phyloP scores from a whole-genome alignment of 2,329 filamentous ascomycete genomes.

The Teratosphaeriaceae sp. region DNA sequence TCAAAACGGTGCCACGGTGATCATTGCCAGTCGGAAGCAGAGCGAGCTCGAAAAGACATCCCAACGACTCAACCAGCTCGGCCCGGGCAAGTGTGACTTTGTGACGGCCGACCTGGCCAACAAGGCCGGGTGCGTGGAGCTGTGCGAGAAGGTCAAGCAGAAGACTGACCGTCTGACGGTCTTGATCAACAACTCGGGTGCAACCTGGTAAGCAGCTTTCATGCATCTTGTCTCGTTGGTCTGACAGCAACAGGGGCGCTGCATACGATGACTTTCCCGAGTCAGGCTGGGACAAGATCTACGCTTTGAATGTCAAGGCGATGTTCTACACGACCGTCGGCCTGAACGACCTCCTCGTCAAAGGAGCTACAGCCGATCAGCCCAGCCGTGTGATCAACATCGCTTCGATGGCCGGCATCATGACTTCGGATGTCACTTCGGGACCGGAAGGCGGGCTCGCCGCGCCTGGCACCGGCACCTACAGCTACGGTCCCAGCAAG shows the following conservation, averaged over 20 bases:
- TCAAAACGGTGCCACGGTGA: constrained; percentile 34
- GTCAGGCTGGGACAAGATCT: constrained; percentile 50
- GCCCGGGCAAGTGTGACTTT: constrained; percentile 41
- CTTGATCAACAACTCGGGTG: constrained; percentile 42
- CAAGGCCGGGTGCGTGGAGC: constrained; percentile 36
- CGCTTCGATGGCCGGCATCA: constrained; percentile 38
- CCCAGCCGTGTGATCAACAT: constrained; percentile 43
- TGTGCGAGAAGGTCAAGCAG: constrained; percentile 38
- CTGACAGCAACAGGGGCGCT: constrained; percentile 33
- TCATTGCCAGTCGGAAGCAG: constrained; percentile 40
- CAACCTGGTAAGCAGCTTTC: constrained; percentile 25
- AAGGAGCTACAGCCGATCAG: constrained; percentile 33
- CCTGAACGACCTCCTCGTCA: constrained; percentile 38
- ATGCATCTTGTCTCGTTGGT: background rate
- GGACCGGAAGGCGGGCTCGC: constrained; percentile 44
- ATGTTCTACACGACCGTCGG: constrained; percentile 43
- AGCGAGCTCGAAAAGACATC: constrained; percentile 39
- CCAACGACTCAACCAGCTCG: constrained; percentile 36
- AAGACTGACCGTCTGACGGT: constrained; percentile 41
- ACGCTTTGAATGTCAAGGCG: constrained; percentile 27
- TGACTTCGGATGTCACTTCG: constrained; percentile 41
- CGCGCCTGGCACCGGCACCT: constrained; percentile 37
- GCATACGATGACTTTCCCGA: constrained; percentile 54
- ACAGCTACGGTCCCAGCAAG: constrained; percentile 44
- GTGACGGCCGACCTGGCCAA: constrained; percentile 39